Conservation (phyloP, 768 basidiomycete species). For the Jaapia argillacea region DNA sequence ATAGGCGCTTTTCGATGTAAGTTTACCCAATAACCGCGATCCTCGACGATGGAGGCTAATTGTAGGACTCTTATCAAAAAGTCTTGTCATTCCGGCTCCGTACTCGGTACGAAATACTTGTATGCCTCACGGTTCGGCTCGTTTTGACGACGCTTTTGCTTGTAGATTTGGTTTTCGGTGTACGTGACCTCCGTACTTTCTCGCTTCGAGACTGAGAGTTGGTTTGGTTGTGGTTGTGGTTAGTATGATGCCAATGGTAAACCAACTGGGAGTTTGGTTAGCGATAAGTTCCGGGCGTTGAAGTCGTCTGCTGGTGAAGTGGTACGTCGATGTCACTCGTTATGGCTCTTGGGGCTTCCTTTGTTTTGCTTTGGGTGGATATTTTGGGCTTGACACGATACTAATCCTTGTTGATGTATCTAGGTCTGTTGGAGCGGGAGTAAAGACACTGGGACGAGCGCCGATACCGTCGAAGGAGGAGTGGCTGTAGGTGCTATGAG, state of each 20-base stretch:
- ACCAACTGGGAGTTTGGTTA: constrained; percentile 18
- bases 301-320: constrained; percentile 81
- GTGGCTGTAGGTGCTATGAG: constrained; percentile 74
- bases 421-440: constrained; percentile 82
- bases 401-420: too few relatives aligned
- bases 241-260: constrained; percentile 22
- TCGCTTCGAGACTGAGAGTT: not conserved
- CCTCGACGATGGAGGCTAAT: not conserved
- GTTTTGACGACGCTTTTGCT: not conserved
- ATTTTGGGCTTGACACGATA: not conserved
- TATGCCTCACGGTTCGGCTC: not conserved
- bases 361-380: not conserved
- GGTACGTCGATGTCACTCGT: constrained; percentile 32
- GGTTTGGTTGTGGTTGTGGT: not conserved
- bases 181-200: too few relatives aligned
- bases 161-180: not conserved
- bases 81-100: constrained; percentile 89
- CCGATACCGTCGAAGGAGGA: constrained; percentile 60
- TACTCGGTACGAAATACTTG: constrained; percentile 46
- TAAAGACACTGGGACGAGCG: constrained; percentile 73
- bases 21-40: too few relatives aligned
- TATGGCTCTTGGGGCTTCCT: not conserved
- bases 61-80: constrained; percentile 16
- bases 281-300: constrained; percentile 7
- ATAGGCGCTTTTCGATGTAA: constrained; percentile 22